Base-by-base conservation (phyloP, 257 asterid genomes). In the Salvia hispanica region DNA sequence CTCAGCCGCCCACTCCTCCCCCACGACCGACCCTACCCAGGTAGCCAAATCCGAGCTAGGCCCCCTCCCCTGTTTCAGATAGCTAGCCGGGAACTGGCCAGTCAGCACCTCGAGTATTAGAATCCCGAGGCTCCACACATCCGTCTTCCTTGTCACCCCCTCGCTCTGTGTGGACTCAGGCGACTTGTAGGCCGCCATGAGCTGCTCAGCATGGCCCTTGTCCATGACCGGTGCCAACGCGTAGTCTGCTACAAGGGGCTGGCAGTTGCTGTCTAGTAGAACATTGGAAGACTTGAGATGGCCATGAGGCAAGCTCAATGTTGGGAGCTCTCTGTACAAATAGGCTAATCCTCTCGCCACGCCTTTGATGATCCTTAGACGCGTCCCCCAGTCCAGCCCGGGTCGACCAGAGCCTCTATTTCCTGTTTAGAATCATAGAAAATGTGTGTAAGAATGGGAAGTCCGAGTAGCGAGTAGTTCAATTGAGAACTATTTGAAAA, bases 71-170 rank as follows among this genome's bases (percentile, higher is more conserved):
- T 77, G 77, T 14, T 81, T 79, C n/a, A 83, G 69, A 43, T 83
- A 86, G 69, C 87, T 79, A 0, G 82, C 82, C 0, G 92, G 96
- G 34, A 81, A 83, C 15, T 69, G 77, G 8, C 95, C 96, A 0
- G 95, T 89, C 2, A 89, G 75, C 18, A 83, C 21, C 86, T 89
- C 95, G 0, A 89, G 92, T 11, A 86, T 83, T 15, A 89, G 79
- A 48, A 83, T 84, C 16, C 96, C 95, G 0, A 81, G 85, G 79
- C 91, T 86, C 95, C 96, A 89, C 2, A 85, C 85, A 34, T 89
- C 95, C 0, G 90, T 73, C 43, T 83, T 86, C 12, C 79, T 73
- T 0, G 85, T 62, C 0, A 85, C 65, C 0, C 58, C 64, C 57
- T 66, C 77, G 6, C 39, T 62, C 15, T 75, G 76, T 6, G 67